These are phyloP conservation scores for Cercophora samala DNA, from an alignment of 495 filamentous ascomycete species.

Conservation along the genomic window DNA sequence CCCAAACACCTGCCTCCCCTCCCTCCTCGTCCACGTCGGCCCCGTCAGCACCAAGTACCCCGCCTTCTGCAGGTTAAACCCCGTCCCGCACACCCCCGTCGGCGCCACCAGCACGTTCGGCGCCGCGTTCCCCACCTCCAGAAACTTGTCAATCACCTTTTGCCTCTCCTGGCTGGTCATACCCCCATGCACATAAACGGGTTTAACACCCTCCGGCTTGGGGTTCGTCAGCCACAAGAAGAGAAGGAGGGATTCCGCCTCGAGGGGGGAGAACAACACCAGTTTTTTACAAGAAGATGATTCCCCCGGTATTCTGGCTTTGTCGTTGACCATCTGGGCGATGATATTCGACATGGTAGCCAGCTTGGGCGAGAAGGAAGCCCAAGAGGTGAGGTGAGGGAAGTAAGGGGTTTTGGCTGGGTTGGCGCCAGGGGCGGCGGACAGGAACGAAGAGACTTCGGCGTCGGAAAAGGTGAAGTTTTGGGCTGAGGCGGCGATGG, in stretches of 20 bases:
- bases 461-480: constrained; percentile 20
- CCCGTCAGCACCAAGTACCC: constrained; percentile 26
- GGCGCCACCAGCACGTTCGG: constrained; percentile 28
- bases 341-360: constrained; percentile 9
- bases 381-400: constrained; percentile 17
- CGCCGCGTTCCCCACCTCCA: constrained; percentile 17
- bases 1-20: constrained; percentile 30
- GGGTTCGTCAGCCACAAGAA: constrained; percentile 16
- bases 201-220: constrained; percentile 12
- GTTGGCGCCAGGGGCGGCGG: constrained; percentile 8
- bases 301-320: constrained; percentile 13
- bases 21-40: constrained; percentile 29
- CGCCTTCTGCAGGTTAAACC: constrained; percentile 30
- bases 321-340: constrained; percentile 18
- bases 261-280: constrained; percentile 26
- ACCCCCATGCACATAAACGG: constrained; percentile 11
- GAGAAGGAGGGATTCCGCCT: constrained; percentile 26
- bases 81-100: constrained; percentile 27
- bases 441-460: constrained; percentile 15
- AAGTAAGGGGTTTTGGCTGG: constrained; percentile 18
- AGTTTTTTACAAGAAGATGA: constrained; percentile 22
- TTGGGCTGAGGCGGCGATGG: constrained; percentile 9
- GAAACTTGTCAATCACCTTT: constrained; percentile 18
- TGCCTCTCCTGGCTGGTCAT: constrained; percentile 10
- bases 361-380: constrained; percentile 24